Conservation (phyloP, 352 stramenopile genomes). For the Pythium utonaiense region DNA sequence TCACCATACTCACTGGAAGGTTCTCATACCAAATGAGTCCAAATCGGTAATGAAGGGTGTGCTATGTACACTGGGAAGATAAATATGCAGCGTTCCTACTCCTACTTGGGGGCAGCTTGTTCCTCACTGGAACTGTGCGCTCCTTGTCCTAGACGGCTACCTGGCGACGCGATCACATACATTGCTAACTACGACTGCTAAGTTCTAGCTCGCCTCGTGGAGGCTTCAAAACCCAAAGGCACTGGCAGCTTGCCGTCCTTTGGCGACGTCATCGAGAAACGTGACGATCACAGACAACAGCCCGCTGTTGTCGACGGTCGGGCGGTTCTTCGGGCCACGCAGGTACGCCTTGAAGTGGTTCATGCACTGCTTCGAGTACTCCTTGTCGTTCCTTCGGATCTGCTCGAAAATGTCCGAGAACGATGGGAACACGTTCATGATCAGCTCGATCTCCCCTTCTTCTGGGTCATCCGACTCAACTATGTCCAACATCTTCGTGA, state of each 20-base stretch:
- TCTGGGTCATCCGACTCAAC: conserved; percentile 76
- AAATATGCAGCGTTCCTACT: conserved; percentile 27
- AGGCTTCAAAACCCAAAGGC: conserved; percentile 69
- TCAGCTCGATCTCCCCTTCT: conserved; percentile 75
- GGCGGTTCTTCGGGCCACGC: conserved; percentile 80
- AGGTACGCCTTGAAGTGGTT: conserved; percentile 84
- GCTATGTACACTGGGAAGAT: conserved; percentile 16
- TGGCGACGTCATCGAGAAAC: conserved; percentile 69
- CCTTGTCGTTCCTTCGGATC: conserved; percentile 68
- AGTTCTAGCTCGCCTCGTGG: neutral
- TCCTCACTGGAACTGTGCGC: neutral
- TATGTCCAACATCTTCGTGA: conserved; percentile 84
- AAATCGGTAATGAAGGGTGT: neutral
- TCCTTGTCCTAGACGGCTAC: neutral
- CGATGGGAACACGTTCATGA: conserved; percentile 85
- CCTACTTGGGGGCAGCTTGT: conserved; percentile 2
- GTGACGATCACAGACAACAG: conserved; percentile 68
- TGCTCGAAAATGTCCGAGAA: conserved; percentile 87
- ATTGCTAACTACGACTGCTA: conserved; percentile 5
- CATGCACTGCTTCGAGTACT: conserved; percentile 85
- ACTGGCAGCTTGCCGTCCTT: conserved; percentile 53
- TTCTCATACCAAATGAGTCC: neutral
- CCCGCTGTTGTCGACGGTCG: conserved; percentile 64
- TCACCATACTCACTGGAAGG: neutral
- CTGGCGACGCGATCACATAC: neutral